Evolutionary conservation across 495 filamentous ascomycete genomes (phyloP).

Genomic region (Podospora pseudocomata): DNA sequence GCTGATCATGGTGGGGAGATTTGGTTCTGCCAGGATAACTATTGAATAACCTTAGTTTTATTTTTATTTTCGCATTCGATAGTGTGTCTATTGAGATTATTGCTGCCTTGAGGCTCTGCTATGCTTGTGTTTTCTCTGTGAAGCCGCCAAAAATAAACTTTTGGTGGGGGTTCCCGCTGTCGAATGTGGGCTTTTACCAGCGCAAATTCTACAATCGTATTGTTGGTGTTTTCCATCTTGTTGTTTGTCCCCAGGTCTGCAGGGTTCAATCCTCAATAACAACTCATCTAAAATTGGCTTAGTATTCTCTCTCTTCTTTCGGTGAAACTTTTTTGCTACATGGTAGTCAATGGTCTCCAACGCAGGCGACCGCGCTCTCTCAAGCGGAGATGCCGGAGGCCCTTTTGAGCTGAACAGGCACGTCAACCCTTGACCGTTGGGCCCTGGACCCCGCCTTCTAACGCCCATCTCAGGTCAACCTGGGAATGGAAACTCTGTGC

Average conservation of each 20-base stretch:
- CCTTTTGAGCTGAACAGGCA: no score
- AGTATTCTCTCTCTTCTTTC: no score
- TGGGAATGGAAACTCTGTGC: neutral
- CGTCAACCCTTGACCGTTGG: no score
- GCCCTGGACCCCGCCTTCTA: no score
- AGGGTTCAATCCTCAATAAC: neutral
- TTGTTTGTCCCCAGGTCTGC: neutral
- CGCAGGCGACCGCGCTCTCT: no score
- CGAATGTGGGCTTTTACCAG: neutral
- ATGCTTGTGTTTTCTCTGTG: neutral
- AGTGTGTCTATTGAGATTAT: neutral
- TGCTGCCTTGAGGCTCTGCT: neutral
- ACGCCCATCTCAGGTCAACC: no score
- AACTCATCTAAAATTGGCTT: no score
- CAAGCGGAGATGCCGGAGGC: no score
- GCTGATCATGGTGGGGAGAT: neutral
- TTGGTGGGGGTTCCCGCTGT: neutral
- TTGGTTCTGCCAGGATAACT: neutral
- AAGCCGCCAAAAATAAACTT: neutral
- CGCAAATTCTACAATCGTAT: neutral
- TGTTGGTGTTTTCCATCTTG: neutral
- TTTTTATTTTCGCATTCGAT: neutral
- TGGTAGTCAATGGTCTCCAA: no score
- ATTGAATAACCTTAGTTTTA: neutral
- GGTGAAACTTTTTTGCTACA: no score